Conservation (phyloP, 345 rosid genomes). For the Rhizophora mangle region DNA sequence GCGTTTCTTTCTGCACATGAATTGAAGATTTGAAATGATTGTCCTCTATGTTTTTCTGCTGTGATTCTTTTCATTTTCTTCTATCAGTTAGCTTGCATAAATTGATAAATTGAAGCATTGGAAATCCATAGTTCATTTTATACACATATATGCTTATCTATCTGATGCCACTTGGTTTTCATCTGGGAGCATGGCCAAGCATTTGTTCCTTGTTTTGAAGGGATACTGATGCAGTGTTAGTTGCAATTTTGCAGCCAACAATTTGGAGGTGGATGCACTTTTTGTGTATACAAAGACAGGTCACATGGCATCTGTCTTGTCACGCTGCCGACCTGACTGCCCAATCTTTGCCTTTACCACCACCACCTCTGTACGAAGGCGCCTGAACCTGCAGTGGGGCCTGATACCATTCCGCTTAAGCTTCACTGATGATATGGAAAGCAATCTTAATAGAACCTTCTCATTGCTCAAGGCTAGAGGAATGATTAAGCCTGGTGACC, state of each 20-base stretch:
- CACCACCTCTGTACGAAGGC: constrained; percentile 73
- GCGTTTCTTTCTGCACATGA: no score
- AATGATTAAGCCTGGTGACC: constrained; percentile 96
- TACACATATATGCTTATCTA: background rate
- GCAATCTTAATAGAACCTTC: constrained; percentile 85
- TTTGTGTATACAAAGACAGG: constrained; percentile 91
- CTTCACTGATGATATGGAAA: constrained; percentile 93
- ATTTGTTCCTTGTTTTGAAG: background rate
- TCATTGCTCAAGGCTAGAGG: constrained; percentile 93
- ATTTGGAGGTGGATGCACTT: constrained; percentile 84
- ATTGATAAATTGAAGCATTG: no score
- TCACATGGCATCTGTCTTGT: constrained; percentile 92
- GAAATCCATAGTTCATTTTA: background rate
- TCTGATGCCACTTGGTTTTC: background rate
- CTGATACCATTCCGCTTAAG: constrained; percentile 94
- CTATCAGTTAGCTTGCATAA: no score
- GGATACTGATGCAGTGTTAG: constrained; percentile 3
- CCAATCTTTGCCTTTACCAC: constrained; percentile 94
- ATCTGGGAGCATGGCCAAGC: background rate
- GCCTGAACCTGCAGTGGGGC: constrained; percentile 95
- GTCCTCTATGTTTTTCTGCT: no score
- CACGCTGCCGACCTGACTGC: constrained; percentile 96
- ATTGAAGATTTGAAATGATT: no score
- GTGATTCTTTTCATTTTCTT: no score
- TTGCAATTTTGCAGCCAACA: constrained; percentile 68